Evolutionary conservation across 106 monocot species (phyloP), one percentile per base, ranked within the genome.

Genomic region (Chionographis japonica): DNA sequence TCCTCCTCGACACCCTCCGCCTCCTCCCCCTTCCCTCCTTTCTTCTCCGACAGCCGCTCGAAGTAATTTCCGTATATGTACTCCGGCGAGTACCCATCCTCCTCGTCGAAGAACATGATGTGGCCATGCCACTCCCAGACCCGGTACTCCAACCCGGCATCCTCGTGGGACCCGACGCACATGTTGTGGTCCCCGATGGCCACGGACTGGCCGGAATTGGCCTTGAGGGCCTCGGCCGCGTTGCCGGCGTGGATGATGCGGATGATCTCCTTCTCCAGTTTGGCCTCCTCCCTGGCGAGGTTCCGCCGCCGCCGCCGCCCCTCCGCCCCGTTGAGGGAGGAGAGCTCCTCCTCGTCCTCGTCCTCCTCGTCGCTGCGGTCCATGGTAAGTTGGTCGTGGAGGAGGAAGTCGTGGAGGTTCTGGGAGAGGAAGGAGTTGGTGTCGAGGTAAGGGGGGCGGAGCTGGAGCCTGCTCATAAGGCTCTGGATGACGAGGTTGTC

Each of bases 51-150:
- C 27, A 93, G 61, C 65, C 77, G 74, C 79, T 98, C 97, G 50
- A 98, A 93, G 74, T 98, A 81, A 69, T 90, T 98, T 42, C 97
- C 97, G 15, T 98, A 98, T 8, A 98, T 72, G 49, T 98, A 98
- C 79, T 98, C 97, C 4, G 97, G 86, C 0, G 77, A 73, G 71
- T 87, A 93, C 19, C 97, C 97, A 39, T 81, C 85, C 65, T 87
- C 87, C 67, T 93, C 87, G 43, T 98, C 92, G 66, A 86, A 98
- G 54, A 98, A 50, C 97, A 93, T 93, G 40, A 98, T 68, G 63
- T 98, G 97, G 6, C 97, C 97, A 64, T 98, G 97, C 97, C 97
- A 98, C 70, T 98, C 97, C 97, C 97, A 98, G 0, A 98, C 84
- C 10, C 90, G 61, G 62, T 98, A 87, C 73, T 87, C 85, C 12